phyloP scores from a whole-genome alignment of 345 rosid species.

The Theobroma cacao region DNA sequence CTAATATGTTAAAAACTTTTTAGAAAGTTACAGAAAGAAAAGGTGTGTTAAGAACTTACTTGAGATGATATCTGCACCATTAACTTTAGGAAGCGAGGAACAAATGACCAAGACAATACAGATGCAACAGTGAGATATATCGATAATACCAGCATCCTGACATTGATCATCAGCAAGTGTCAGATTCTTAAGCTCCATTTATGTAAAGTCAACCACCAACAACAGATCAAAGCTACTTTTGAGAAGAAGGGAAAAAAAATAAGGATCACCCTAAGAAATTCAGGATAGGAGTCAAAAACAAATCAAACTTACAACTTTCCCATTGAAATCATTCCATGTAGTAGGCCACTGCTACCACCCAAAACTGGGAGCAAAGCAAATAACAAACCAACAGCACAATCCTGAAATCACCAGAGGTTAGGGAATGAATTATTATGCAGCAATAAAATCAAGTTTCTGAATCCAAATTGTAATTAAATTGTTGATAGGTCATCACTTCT shows the following conservation, averaged over 20 bases:
- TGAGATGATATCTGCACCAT: conserved; percentile 98
- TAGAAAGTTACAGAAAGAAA: background rate
- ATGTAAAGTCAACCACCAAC: background rate
- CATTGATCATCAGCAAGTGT: conserved; percentile 11
- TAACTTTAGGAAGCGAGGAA: conserved; percentile 92
- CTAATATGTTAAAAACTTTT: background rate
- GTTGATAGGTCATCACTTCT: conserved; percentile 1
- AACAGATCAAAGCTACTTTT: conserved; percentile 7
- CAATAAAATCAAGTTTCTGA: conserved; percentile 9
- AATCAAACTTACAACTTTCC: conserved; percentile 79
- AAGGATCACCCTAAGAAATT: background rate
- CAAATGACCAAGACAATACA: conserved; percentile 87
- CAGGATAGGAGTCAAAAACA: background rate
- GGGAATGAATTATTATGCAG: conserved; percentile 18
- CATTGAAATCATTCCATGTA: conserved; percentile 86
- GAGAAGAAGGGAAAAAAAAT: background rate
- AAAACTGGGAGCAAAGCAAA: conserved; percentile 95
- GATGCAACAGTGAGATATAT: conserved; percentile 74
- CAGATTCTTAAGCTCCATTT: conserved; percentile 8
- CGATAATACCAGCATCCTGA: conserved; percentile 79
- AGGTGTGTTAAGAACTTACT: conserved; percentile 44
- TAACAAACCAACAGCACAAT: conserved; percentile 92
- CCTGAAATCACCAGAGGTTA: conserved; percentile 45
- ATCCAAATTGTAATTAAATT: conserved; percentile 6
- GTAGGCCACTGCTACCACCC: conserved; percentile 88